These are phyloP conservation scores for Irineochytrium annulatum DNA, from an alignment of 192 early-diverging fungal genomes.

Conservation along the genomic window DNA sequence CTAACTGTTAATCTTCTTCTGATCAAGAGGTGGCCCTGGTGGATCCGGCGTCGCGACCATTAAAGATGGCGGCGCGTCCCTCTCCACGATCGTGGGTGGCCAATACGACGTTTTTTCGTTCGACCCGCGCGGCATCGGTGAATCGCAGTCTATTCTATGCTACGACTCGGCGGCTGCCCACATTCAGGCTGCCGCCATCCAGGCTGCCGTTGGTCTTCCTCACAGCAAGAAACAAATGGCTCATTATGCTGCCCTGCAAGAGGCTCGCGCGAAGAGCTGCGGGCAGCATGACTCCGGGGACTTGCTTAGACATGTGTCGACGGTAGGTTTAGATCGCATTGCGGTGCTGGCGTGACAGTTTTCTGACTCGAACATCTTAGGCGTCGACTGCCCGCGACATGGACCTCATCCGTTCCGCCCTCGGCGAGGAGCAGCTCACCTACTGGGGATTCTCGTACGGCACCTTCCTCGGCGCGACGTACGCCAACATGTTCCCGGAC, in stretches of 20 bases:
- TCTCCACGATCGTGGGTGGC: slow-evolving; percentile 20
- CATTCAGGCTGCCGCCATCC: slow-evolving; percentile 8
- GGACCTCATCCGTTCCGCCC: slow-evolving; percentile 26
- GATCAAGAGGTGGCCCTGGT: slow-evolving; percentile 45
- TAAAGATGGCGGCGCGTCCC: not conserved
- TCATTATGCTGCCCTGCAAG: not conserved
- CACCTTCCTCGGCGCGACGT: slow-evolving; percentile 28
- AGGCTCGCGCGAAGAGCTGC: slow-evolving; percentile 12
- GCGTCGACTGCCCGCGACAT: slow-evolving; percentile 32
- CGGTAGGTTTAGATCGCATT: slow-evolving; percentile 1
- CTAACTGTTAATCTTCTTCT: too few species aligned
- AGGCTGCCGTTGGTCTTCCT: not conserved
- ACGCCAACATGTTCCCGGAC: slow-evolving; percentile 40
- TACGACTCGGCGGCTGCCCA: slow-evolving; percentile 8
- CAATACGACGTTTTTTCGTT: slow-evolving; percentile 35
- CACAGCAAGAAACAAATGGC: not conserved
- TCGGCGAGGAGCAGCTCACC: slow-evolving; percentile 19
- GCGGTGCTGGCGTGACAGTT: slow-evolving; percentile 7
- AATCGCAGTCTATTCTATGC: slow-evolving; percentile 25
- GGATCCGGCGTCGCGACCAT: slow-evolving; percentile 33
- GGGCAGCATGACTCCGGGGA: not conserved
- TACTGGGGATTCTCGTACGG: slow-evolving; percentile 33
- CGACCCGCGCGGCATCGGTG: slow-evolving; percentile 41
- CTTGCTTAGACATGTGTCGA: slow-evolving; percentile 1
- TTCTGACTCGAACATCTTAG: slow-evolving; percentile 5